A percentile compares a stretch with the other conserved stretches of the same genome.
Conservation (phyloP, 2,329 filamentous ascomycete species). For the Arachnomyces sp. region DNA sequence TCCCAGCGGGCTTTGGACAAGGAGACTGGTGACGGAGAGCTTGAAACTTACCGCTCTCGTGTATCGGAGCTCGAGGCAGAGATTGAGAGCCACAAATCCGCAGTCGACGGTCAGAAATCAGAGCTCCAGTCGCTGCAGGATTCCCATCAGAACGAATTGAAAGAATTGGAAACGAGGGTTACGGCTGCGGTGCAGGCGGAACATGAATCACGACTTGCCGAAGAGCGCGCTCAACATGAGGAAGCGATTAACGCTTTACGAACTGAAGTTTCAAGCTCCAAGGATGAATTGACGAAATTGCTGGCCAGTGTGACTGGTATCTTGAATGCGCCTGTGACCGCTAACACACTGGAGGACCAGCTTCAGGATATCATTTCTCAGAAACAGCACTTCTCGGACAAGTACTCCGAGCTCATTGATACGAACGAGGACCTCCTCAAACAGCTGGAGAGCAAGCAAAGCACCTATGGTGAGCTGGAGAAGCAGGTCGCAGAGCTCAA, state of each 20-base stretch:
- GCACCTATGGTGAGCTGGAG: conserved; percentile 25
- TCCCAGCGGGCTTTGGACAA: conserved; percentile 58
- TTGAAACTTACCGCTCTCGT: conserved; percentile 35
- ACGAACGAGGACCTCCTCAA: conserved; percentile 32
- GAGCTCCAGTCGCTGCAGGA: conserved; percentile 47
- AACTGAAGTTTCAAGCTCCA: conserved; percentile 56
- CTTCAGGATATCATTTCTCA: conserved; percentile 47
- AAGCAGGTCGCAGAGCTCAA: conserved; percentile 32
- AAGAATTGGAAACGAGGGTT: conserved; percentile 31
- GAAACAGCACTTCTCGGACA: conserved; percentile 36
- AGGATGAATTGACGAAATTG: conserved; percentile 58
- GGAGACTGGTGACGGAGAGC: conserved; percentile 47
- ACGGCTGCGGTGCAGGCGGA: conserved; percentile 31
- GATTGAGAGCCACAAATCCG: conserved; percentile 49
- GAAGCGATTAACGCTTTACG: conserved; percentile 53
- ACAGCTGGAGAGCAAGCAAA: conserved; percentile 25
- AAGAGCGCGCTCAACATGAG: conserved; percentile 55
- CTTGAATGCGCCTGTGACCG: conserved; percentile 43
- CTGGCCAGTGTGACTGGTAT: conserved; percentile 50
- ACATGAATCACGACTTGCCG: conserved; percentile 28
- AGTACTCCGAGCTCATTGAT: conserved; percentile 35
- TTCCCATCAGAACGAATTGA: conserved; percentile 41
- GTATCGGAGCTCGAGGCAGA: conserved; percentile 51
- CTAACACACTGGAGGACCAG: conserved; percentile 52
- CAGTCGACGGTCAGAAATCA: conserved; percentile 47